Base-by-base conservation (phyloP, 495 filamentous ascomycete species). In the Podospora didyma region DNA sequence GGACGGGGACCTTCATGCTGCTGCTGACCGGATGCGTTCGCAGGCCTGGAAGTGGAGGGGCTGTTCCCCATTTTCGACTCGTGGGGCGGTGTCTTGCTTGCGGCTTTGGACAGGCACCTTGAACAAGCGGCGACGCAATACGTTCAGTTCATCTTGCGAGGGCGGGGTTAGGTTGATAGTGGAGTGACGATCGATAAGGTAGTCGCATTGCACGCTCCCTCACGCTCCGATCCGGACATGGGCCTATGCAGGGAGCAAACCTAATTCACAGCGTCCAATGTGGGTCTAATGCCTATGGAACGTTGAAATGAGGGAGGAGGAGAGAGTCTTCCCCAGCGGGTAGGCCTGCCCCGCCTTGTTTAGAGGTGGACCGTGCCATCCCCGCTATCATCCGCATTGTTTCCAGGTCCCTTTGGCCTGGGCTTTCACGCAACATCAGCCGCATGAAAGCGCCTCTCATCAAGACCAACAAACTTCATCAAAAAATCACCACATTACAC, bases 41-140 rank as follows among this genome's bases (percentile, higher is more conserved):
- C 47, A 52, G 54, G 22, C 58, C 61, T 64, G 51, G 60, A 61
- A 11, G 69, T 68, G 50, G 69, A 72, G 35, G 68, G 68, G 60
- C 50, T 72, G 64, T 72, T 72, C 59, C 69, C 69, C 69, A 72
- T 72, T 60, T 63, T 65, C 46, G n/a, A 42, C n/a, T 42, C 26
- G 26, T 31, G 26, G 26, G 26, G 39, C 39, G n/a, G 39, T n/a
- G n/a, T n/a, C n/a, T n/a, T n/a, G n/a, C n/a, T n/a, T n/a, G n/a
- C n/a, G n/a, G n/a, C n/a, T n/a, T n/a, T n/a, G n/a, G n/a, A n/a
- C 9, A 31, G 26, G 26, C 39, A 42, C 39, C 39, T 42, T 42
- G 12, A 16, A 16, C n/a, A 17, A 17, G 39, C 1, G 1, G 39
- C 39, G 39, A 17, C 39, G 39, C n/a, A 17, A 17, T 17, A 37